Evolutionary conservation across 805 yeast species (phyloP), one percentile per base, ranked within the genome.

Genomic region (Ogataea glucozyma): DNA sequence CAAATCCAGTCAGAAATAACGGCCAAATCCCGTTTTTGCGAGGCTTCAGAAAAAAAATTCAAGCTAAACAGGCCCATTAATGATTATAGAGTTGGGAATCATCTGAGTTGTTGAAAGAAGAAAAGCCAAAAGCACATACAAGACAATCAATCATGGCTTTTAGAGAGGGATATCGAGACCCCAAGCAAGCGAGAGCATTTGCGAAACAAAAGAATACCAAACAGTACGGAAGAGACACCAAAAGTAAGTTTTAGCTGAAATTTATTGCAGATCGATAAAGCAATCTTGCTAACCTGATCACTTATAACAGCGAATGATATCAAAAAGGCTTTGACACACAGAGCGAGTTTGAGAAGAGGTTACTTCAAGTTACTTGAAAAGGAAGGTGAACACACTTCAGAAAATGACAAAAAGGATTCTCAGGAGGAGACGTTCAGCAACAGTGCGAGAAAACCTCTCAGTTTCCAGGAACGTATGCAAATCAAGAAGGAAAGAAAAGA

Each of bases 341-440:
- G 88, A 48, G 87, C 96, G 11, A 75, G 93, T 55, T 74, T 90
- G 51, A 79, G 88, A 69, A 86, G 83, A 62, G 81, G 78, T 38
- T 90, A 90, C 58, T 81, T 87, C 70, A 88, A 89, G 61, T 69
- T 88, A 41, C 62, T 88, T 30, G 85, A 86, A 49, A 75, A 78
- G 39, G 89, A 86, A 53, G 95, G 90, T 1, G 74, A 75, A 38
- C 10, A 11, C 10, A 51, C 65, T 4, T 69, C 75, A 9, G 31
- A 30, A 9, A 20, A 39, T 12, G 19, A 20, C 47, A 53, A 18
- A 21, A 19, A 13, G 33, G 43, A 21, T 34, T 42, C 48, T 65
- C 55, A 43, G 66, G 56, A 54, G 59, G 60, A 16, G 10, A n/a
- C n/a, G n/a, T n/a, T n/a, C n/a, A 22, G n/a, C n/a, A 9, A 13